Base-by-base conservation (phyloP, 164 flowering plant genomes). In the Vitis riparia region DNA sequence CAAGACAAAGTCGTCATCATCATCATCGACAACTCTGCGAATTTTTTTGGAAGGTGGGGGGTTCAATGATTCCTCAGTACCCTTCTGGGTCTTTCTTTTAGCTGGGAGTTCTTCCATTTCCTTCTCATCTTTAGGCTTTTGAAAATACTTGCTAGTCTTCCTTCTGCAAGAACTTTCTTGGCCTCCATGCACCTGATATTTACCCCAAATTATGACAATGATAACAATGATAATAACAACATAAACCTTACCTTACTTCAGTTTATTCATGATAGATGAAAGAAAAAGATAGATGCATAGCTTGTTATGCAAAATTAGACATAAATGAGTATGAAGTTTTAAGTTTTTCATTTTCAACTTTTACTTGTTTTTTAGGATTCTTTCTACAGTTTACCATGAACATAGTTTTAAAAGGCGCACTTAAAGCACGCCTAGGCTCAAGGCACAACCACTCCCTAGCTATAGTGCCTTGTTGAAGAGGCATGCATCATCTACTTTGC, bases 141-240 rank as follows among this genome's bases (percentile, higher is more conserved):
- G 79, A 84, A 93, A 93, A 74, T 93, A 91, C 72, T 88, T 89
- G 82, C 99, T 93, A 17, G 93, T 90, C 79, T 88, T 95, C 80
- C 84, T 88, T 75, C 98, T 84, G n/a, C 86, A 87, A 5, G 89
- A 70, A 79, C 75, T 77, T 63, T 86, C 97, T 77, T 83, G 82
- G 62, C 71, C 79, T 67, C 72, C 91, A 11, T 76, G 81, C 68
- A 32, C 81, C 92, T 86, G 61, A 2, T 15, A 53, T 63, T 63
- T 11, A 27, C 4, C 56, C 55, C 51, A 64, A 50, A 19, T 72
- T 4, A 69, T 37, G 44, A 61, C 19, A 8, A 60, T 61, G 48
- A 23, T 61, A 23, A 61, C 44, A 13, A 66, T 44, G 17, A 7
- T 6, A 32, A 23, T 37, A 49, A 37, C 17, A 50, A 65, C 8